Evolutionary conservation across 2,329 filamentous ascomycete genomes (phyloP).

Genomic region (Cadophora luteo-olivacea): DNA sequence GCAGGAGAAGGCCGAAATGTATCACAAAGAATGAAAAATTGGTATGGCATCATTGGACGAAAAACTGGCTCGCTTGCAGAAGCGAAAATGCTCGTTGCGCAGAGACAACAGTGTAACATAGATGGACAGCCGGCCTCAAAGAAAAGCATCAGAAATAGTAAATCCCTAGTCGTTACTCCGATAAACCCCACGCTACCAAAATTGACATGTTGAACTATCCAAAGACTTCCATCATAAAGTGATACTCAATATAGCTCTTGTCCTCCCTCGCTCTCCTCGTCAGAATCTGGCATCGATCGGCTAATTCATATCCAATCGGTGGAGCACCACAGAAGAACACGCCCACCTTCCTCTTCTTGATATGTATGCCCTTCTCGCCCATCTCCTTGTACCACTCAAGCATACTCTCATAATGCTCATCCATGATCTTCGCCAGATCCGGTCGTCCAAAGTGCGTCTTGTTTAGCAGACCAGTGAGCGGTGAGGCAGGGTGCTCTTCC

Average conservation of each 20-base stretch:
- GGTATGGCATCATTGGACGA: not conserved
- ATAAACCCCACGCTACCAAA: not conserved
- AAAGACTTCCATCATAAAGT: constrained; percentile 65
- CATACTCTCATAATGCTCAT: constrained; percentile 61
- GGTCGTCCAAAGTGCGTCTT: constrained; percentile 61
- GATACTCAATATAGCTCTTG: constrained; percentile 59
- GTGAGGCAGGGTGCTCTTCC: constrained; percentile 55
- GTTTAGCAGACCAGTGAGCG: constrained; percentile 60
- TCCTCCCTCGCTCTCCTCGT: constrained; percentile 58
- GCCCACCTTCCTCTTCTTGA: constrained; percentile 49
- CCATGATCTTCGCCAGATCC: constrained; percentile 58
- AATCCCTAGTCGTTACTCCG: not conserved
- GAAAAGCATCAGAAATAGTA: not conserved
- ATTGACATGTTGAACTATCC: constrained; percentile 43
- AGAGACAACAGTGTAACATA: not conserved
- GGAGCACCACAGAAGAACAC: constrained; percentile 64
- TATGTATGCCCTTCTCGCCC: constrained; percentile 20
- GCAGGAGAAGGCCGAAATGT: no score
- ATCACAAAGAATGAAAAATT: no score
- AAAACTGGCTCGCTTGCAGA: not conserved
- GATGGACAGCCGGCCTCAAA: not conserved
- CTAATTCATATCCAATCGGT: constrained; percentile 60
- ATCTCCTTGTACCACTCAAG: constrained; percentile 38
- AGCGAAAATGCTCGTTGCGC: not conserved
- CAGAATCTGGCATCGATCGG: constrained; percentile 58